These are phyloP conservation scores for Coprinopsis cinerea DNA, from an alignment of 768 basidiomycete species.

Conservation along the genomic window DNA sequence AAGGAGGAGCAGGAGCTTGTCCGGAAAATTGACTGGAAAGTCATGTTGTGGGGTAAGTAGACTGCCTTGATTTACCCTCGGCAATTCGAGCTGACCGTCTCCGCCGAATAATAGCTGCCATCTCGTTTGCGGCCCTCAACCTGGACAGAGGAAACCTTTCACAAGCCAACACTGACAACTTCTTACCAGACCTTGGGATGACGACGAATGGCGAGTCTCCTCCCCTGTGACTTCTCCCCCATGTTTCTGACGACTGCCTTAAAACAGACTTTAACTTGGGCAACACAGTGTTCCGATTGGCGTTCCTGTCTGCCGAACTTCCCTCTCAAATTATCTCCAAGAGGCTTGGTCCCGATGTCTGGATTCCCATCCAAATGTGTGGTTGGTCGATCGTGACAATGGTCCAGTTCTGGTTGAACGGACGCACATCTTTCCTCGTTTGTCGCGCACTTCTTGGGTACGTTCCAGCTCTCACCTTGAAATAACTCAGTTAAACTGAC, in stretches of 20 bases:
- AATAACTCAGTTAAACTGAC: background rate
- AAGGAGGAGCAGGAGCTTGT: slow-evolving; percentile 47
- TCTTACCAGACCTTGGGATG: slow-evolving; percentile 50
- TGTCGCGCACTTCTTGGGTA: slow-evolving; percentile 42
- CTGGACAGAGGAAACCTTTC: slow-evolving; percentile 47
- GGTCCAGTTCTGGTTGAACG: slow-evolving; percentile 51
- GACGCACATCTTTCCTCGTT: slow-evolving; percentile 43
- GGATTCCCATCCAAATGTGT: slow-evolving; percentile 57
- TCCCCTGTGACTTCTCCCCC: background rate
- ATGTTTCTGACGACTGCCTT: background rate
- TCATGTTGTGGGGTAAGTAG: slow-evolving; percentile 41
- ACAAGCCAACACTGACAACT: slow-evolving; percentile 54
- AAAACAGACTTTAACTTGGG: slow-evolving; percentile 48
- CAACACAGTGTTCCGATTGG: slow-evolving; percentile 45
- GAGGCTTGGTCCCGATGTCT: slow-evolving; percentile 53
- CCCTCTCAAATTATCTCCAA: slow-evolving; percentile 62
- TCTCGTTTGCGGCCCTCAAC: slow-evolving; percentile 54
- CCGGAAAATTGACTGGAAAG: slow-evolving; percentile 55
- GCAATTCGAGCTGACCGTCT: background rate
- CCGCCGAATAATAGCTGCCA: slow-evolving; percentile 26
- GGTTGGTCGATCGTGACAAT: slow-evolving; percentile 48
- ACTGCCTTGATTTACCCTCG: background rate
- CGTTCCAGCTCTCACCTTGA: slow-evolving; percentile 13
- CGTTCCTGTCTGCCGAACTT: slow-evolving; percentile 51
- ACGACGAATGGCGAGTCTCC: slow-evolving; percentile 35